Percentiles rank a stretch among this genome's conserved stretches.
Conservation (phyloP, 257 asterid genomes). For the Nicotiana otophora region DNA sequence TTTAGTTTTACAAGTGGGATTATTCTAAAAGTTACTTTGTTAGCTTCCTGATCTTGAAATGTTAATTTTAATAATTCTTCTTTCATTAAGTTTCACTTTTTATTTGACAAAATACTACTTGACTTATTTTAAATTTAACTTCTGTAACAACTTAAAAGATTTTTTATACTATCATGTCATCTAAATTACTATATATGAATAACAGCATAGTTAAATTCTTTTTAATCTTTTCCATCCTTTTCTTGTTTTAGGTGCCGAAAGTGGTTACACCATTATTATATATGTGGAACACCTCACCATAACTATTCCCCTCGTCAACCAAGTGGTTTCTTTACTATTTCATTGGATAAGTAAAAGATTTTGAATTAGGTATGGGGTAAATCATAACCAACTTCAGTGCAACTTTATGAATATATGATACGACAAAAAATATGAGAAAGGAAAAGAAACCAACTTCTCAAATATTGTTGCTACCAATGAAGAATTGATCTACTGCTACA, state of each 20-base stretch:
- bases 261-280: not conserved
- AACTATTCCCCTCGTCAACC: not conserved
- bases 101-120: not conserved
- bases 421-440: not conserved
- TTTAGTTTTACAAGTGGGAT: not conserved
- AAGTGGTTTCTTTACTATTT: not conserved
- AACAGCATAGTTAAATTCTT: not conserved
- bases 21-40: not conserved
- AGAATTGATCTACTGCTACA: not conserved
- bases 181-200: not conserved
- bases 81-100: not conserved
- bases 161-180: not conserved
- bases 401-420: not conserved
- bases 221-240: not conserved
- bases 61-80: not conserved
- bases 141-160: not conserved
- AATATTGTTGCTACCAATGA: not conserved
- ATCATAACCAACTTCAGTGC: not conserved
- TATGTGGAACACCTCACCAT: slow-evolving; percentile 5
- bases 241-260: not conserved
- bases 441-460: not conserved
- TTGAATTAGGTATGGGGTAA: not conserved
- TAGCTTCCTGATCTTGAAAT: not conserved
- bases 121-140: not conserved
- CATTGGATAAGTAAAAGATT: not conserved